Conservation (phyloP, 2,329 filamentous ascomycete genomes). For the Fusarium heterosporum region DNA sequence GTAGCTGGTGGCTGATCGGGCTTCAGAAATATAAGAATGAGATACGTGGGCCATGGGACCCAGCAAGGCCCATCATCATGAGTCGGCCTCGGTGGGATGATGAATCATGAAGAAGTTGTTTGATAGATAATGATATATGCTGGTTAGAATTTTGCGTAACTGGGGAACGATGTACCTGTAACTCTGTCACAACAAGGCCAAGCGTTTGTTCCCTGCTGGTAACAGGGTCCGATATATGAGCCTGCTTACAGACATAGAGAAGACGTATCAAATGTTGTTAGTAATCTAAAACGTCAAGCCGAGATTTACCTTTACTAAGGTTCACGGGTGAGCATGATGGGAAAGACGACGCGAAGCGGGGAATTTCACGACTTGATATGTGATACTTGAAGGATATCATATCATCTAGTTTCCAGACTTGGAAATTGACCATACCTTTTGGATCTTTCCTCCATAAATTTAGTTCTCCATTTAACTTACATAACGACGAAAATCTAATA, state of each 20-base stretch:
- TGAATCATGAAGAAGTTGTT: slow-evolving; percentile 39
- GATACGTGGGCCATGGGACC: slow-evolving; percentile 98
- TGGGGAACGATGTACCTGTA: not conserved
- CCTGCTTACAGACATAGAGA: not conserved
- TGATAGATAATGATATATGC: slow-evolving; percentile 17
- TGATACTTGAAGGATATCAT: not conserved
- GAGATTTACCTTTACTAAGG: not conserved
- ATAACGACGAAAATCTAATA: too few species aligned
- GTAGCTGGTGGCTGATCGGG: slow-evolving; percentile 97
- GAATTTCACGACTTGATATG: not conserved
- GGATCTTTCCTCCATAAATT: too few species aligned
- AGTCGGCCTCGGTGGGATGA: slow-evolving; percentile 68
- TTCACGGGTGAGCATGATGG: not conserved
- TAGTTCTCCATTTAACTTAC: too few species aligned
- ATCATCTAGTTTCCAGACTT: not conserved
- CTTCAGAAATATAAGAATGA: slow-evolving; percentile 99
- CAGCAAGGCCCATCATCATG: slow-evolving; percentile 87
- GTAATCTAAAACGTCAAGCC: not conserved
- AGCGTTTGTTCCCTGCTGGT: slow-evolving; percentile 13
- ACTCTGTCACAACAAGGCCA: not conserved
- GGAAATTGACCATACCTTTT: too few species aligned
- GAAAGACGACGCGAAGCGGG: not conserved
- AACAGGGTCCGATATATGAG: not conserved
- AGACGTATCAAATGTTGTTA: not conserved
- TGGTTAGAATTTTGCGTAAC: not conserved